Base-by-base conservation (phyloP, 192 early-diverging fungal genomes). In the Glomus cerebriforme region DNA sequence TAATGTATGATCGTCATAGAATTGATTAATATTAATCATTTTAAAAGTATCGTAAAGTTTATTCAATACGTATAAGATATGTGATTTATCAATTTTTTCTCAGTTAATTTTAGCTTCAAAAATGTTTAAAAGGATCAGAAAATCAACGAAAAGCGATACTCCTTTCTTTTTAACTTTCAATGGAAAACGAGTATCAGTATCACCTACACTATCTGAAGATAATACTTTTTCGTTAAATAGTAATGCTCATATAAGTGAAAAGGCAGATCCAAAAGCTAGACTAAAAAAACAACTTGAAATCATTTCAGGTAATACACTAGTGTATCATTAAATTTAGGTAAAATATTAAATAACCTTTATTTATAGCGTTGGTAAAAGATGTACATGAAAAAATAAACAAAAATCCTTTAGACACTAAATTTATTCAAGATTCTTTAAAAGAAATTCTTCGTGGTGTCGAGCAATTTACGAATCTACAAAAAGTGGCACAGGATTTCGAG, bases 281-380 rank as follows among this genome's bases (percentile, higher is more conserved):
- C 35, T 77, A 19, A 77, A 64, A 65, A 77, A 31, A 7, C 35
- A 65, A 65, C 29, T 77, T 37, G 75, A 77, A 24, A 17, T 43
- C 15, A 77, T 77, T 34, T 65, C 75, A 35, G 75, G 75, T 65
- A 43, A 27, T 10, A 26, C 43, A 24, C 22, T 71, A 12, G 9
- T 10, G 0, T 60, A 1, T 62, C 32, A n/a, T 32, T 19, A 34
- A 9, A 24, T 29, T 59, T 2, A 59, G 5, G n/a, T 59, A 9
- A 59, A 34, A 26, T 22, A 64, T 64, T 34, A 43, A 17, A 45
- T 47, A n/a, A 35, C 13, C 22, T 3, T 29, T 34, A 22, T 37
- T 39, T 59, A 77, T 49, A 78, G 76, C 76, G 9, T 67, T 78
- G 31, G 64, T 78, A 54, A 78, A 78, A 49, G 76, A 78, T 67